These are phyloP conservation scores for Ascoidea tarda DNA, from an alignment of 805 yeast genomes.

Conservation along the genomic window DNA sequence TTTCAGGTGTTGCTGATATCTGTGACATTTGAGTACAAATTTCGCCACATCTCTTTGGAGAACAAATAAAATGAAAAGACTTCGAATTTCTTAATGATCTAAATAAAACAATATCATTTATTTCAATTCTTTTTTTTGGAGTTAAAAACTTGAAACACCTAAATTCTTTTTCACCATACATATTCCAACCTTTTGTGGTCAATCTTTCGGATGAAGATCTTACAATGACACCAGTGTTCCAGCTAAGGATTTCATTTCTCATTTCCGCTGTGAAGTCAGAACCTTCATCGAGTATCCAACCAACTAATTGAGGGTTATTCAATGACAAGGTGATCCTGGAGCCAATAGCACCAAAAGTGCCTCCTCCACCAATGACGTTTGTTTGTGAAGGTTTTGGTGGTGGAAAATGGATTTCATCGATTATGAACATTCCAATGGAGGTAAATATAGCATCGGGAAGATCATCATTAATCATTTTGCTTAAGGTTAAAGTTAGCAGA, in stretches of 20 bases:
- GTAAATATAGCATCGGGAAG: slow-evolving; percentile 25
- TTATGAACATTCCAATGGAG: slow-evolving; percentile 79
- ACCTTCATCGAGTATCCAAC: slow-evolving; percentile 73
- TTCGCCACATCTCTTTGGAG: slow-evolving; percentile 43
- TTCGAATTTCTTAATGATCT: slow-evolving; percentile 23
- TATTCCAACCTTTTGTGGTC: slow-evolving; percentile 77
- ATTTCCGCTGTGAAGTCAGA: slow-evolving; percentile 50
- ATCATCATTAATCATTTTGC: too few species aligned
- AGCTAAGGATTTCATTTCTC: slow-evolving; percentile 29
- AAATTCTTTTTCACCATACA: slow-evolving; percentile 48
- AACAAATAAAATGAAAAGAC: slow-evolving; percentile 62
- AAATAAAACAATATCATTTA: slow-evolving; percentile 33
- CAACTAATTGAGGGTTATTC: slow-evolving; percentile 22
- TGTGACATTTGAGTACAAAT: slow-evolving; percentile 23
- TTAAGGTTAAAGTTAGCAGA: too few species aligned
- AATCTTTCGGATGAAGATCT: slow-evolving; percentile 35
- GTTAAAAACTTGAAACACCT: slow-evolving; percentile 48
- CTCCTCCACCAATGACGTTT: slow-evolving; percentile 82
- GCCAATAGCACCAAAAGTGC: slow-evolving; percentile 68
- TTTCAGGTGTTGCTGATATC: slow-evolving; percentile 8
- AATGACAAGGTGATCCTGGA: slow-evolving; percentile 40
- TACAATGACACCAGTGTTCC: slow-evolving; percentile 50
- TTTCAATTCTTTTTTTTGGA: slow-evolving; percentile 45
- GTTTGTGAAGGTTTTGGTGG: slow-evolving; percentile 20
- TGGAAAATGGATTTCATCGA: slow-evolving; percentile 68